Base-by-base conservation (phyloP, 225 moss, liverwort and hornwort genomes). In the Ulota crispa region DNA sequence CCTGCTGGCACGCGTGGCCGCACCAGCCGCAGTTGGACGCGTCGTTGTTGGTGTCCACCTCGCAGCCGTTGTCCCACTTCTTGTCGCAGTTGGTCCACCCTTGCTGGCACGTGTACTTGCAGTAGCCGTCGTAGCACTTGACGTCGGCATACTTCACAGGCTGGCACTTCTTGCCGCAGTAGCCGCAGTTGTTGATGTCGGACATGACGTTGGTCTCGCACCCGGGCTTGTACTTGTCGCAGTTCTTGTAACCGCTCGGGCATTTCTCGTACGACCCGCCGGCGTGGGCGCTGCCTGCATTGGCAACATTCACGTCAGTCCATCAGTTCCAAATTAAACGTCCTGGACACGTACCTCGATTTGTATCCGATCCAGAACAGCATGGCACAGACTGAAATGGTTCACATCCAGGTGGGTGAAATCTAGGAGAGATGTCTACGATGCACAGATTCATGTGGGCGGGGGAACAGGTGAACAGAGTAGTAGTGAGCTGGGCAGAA, bases 131-230 rank as follows among this genome's bases (percentile, higher is more conserved):
- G 23, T 1, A 2, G 63, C 84, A 84, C 39, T 55, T 45, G 36
- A 27, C 32, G 31, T 15, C 32, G 76, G 64, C 59, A 72, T 71
- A 43, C 16, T 53, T 21, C 11, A 70, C 42, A 7, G 3, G 0
- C 54, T 77, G 1, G 73, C 85, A 82, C 61, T 66, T 32, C 20
- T 43, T 62, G 63, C 53, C 2, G 59, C 82, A 74, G 26, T 26
- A 55, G 34, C 86, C 75, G 82, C 82, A 86, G 77, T 86, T 83
- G 60, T 52, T 39, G 4, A 69, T 55, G 50, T 87, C 87, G 28
- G 0, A 19, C 16, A 3, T 9, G 41, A 74, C 31, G 81, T 47
- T 47, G 0, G 87, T 87, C 75, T 87, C 83, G 53, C 87, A 87
- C n/a, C 84, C 84, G 39, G 30, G 78, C 64, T 72, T 64, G 36